Evolutionary conservation across 768 basidiomycete genomes (phyloP), one percentile per base, ranked within the genome.

Genomic region (Ephemerocybe angulata): DNA sequence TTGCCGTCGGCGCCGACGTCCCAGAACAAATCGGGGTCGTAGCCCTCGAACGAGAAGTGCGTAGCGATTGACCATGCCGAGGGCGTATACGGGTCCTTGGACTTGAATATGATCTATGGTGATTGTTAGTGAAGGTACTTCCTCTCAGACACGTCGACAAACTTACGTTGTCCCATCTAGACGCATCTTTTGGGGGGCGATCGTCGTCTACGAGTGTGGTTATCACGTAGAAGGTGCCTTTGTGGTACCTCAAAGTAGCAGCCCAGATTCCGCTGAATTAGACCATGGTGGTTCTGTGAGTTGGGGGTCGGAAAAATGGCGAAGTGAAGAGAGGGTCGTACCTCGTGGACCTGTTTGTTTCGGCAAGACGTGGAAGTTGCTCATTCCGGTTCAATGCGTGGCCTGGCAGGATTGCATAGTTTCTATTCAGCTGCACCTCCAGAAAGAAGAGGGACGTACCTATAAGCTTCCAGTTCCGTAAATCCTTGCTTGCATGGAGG

Each of bases 21-120:
- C 68, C 70, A 72, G 57, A 69, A 72, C 19, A 63, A 64, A 2
- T 69, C 70, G 2, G 66, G 63, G 49, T 72, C 70, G 54, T 70
- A 72, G 0, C 70, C 70, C 47, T 60, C 60, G 49, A 70, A 70
- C n/a, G 53, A 17, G 52, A 72, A 70, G 50, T 69, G 69, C 25
- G 63, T 59, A 3, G 70, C 63, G 48, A 69, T 63, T 7, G 67
- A 68, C 70, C 70, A 72, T 19, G 63, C 58, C 38, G 62, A 37
- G 2, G 44, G 21, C 12, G 55, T 49, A 37, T 63, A 66, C 4
- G 62, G 63, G 40, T 66, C 58, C 38, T 52, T 54, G 19, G 55
- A 58, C 43, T 60, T 59, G 59, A 66, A 59, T 3, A 66, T 62
- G 29, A 66, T 55, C 58, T 58, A 17, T 7, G 22, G 19, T 25